A percentile compares a stretch with the other conserved stretches of the same genome.
Evolutionary conservation across 805 yeast species (phyloP).

Genomic region (Zygosaccharomyces bailii): DNA sequence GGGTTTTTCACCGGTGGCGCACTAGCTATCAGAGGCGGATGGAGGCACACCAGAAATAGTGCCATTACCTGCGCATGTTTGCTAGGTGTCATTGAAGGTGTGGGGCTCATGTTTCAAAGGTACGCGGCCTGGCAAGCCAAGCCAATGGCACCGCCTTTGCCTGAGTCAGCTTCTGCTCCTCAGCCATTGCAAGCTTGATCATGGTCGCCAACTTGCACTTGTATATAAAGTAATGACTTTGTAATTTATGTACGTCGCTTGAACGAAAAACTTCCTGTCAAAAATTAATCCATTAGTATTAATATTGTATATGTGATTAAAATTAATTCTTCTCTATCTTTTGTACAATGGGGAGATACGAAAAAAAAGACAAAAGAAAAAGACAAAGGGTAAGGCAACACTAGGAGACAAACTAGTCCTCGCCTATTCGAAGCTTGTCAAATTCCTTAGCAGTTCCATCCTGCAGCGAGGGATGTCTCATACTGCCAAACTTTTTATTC

Average conservation of each 20-base stretch:
- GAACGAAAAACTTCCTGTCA: conserved; percentile 1
- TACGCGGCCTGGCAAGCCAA: conserved; percentile 79
- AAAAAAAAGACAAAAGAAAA: background rate
- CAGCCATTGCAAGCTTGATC: conserved; percentile 38
- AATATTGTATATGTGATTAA: background rate
- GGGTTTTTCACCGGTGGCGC: conserved; percentile 99
- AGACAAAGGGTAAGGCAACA: background rate
- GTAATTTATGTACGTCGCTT: conserved; percentile 7
- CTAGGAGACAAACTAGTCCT: conserved; percentile 12
- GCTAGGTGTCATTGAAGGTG: conserved; percentile 96
- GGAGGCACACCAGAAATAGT: conserved; percentile 93
- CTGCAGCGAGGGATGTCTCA: conserved; percentile 17
- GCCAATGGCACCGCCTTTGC: conserved; percentile 60
- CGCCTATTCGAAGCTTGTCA: conserved; percentile 21
- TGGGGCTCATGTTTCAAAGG: conserved; percentile 92
- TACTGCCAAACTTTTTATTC: conserved; percentile 10
- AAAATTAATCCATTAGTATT: background rate
- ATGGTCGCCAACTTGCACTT: conserved; percentile 11
- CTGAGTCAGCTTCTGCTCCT: conserved; percentile 36
- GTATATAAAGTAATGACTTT: conserved; percentile 10
- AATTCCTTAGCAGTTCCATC: conserved; percentile 24
- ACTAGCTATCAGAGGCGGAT: conserved; percentile 96
- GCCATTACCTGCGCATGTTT: conserved; percentile 98
- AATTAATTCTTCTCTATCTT: background rate
- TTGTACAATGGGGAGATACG: background rate